phyloP scores from a whole-genome alignment of 2,329 filamentous ascomycete genomes.

The Fusarium nurragi region DNA sequence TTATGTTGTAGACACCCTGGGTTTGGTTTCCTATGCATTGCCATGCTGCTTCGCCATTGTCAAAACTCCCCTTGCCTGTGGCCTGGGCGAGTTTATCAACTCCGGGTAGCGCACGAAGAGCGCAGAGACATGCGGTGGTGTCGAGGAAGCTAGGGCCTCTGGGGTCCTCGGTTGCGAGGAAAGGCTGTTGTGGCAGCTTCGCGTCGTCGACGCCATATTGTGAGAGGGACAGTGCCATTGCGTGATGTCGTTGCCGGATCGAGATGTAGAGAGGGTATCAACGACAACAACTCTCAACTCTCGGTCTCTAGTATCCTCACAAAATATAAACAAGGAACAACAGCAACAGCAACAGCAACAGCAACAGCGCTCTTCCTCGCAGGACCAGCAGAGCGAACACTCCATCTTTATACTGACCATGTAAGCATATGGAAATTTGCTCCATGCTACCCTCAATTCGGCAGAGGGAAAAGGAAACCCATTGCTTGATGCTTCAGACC shows the following conservation, averaged over 20 bases:
- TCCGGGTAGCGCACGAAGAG: constrained; percentile 43
- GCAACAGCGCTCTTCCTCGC: not conserved
- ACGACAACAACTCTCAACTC: not conserved
- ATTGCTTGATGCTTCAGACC: not conserved
- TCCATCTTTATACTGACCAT: constrained; percentile 24
- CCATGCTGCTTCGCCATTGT: constrained; percentile 47
- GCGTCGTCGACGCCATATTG: constrained; percentile 30
- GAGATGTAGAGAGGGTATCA: not conserved
- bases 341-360: not conserved
- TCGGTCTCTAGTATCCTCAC: not conserved
- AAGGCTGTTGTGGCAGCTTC: constrained; percentile 51
- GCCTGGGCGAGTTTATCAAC: constrained; percentile 13
- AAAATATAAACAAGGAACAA: not conserved
- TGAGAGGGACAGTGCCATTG: constrained; percentile 36
- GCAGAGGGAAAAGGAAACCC: not conserved
- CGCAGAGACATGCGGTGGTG: constrained; percentile 52
- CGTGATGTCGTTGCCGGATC: not conserved
- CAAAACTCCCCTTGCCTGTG: not conserved
- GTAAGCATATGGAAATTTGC: not conserved
- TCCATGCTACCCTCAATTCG: not conserved
- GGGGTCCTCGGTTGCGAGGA: constrained; percentile 45
- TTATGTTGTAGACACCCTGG: constrained; percentile 49
- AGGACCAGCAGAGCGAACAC: not conserved
- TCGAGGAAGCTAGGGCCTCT: constrained; percentile 54
- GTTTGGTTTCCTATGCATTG: constrained; percentile 58